phyloP scores from a whole-genome alignment of 805 yeast species.

The Jamesozyma spencerorum region DNA sequence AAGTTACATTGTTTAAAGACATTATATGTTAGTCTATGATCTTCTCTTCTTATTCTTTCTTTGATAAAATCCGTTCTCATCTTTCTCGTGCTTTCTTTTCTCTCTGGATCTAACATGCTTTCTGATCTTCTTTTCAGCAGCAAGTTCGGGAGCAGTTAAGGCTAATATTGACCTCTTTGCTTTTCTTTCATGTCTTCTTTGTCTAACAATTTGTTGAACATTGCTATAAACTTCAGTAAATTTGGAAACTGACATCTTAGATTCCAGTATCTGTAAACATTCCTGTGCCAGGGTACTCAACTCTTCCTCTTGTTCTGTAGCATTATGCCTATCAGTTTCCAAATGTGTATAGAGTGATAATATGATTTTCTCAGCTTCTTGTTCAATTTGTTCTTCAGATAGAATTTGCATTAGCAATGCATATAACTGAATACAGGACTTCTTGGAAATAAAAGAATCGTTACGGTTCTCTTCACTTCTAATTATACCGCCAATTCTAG shows the following conservation, averaged over 20 bases:
- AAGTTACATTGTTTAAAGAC: not conserved
- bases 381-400: slow-evolving; percentile 33
- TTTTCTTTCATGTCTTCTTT: slow-evolving; percentile 66
- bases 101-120: slow-evolving; percentile 71
- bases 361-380: slow-evolving; percentile 41
- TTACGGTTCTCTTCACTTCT: slow-evolving; percentile 55
- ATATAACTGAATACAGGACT: slow-evolving; percentile 56
- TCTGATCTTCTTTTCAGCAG: slow-evolving; percentile 68
- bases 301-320: slow-evolving; percentile 40
- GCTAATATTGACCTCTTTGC: slow-evolving; percentile 68
- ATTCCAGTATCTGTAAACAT: slow-evolving; percentile 57
- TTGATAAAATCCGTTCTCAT: slow-evolving; percentile 67
- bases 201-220: slow-evolving; percentile 52
- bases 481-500: slow-evolving; percentile 52
- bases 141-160: slow-evolving; percentile 66
- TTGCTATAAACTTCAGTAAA: slow-evolving; percentile 52
- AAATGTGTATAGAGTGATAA: slow-evolving; percentile 44
- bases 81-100: slow-evolving; percentile 65
- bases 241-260: slow-evolving; percentile 62
- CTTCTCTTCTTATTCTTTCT: slow-evolving; percentile 45
- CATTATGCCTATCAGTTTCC: slow-evolving; percentile 29
- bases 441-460: slow-evolving; percentile 51
- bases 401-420: slow-evolving; percentile 55
- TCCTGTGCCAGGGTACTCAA: slow-evolving; percentile 48
- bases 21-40: too few relatives aligned